Evolutionary conservation across 768 basidiomycete genomes (phyloP), one percentile per base, ranked within the genome.

Genomic region (Plicaturopsis crispa): DNA sequence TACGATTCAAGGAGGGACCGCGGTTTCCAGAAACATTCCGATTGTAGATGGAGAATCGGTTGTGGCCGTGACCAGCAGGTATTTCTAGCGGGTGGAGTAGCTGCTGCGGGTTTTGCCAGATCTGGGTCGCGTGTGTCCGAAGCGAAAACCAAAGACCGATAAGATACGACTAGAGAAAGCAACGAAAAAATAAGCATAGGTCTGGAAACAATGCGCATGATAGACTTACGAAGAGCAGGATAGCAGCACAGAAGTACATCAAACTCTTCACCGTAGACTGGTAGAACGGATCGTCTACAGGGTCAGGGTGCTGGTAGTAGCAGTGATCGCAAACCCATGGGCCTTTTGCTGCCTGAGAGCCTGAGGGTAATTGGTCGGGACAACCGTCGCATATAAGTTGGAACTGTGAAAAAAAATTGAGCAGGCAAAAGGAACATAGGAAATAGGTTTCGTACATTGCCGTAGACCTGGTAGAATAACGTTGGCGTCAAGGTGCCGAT

Each of bases 101-200:
- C 34, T 80, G 83, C 44, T 85, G 91, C 3, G 93, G 93, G 55
- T 98, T 97, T 56, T 98, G 92, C 96, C 96, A 99, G 49, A 99
- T 99, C 56, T 98, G 96, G 11, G 85, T 81, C 5, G 96, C 96
- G 55, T 99, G 96, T 1, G 96, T 99, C 33, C 90, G 83, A 13
- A 99, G 78, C 26, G 96, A 97, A 67, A 99, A 99, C 96, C 96
- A 98, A 1, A 98, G 70, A 24, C 96, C 96, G 42, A 98, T 77
- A 33, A 97, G 75, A 59, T 99, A 99, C 1, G 96, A 97, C 92
- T 97, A 48, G 32, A 16, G 12, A 23, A 14, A 31, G 13, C 24
- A 31, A 8, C 32, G 26, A 50, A 30, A 52, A 43, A 24, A 21
- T 36, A 7, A 14, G 14, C 18, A 30, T 37, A 19, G 17, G 23